A percentile compares a stretch with the other conserved stretches of the same genome.
Conservation (phyloP, 1,284 basidiomycete genomes). For the Ustilago xerochloae region DNA sequence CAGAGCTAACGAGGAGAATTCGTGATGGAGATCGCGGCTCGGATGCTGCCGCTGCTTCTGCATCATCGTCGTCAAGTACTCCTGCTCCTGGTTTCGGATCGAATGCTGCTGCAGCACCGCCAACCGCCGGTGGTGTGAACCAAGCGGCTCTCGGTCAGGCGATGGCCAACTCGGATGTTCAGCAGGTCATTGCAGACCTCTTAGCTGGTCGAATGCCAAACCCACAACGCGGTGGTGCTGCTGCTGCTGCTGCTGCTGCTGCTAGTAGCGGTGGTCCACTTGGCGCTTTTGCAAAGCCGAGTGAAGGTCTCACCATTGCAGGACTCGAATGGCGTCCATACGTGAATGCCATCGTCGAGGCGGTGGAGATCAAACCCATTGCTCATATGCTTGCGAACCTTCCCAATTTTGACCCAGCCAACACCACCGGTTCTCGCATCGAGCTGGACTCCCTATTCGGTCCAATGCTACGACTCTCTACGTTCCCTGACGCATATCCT, state of each 20-base stretch:
- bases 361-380: constrained; percentile 84
- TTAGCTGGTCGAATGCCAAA: constrained; percentile 45
- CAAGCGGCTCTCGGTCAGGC: constrained; percentile 45
- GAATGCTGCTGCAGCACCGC: background rate
- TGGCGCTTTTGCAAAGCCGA: constrained; percentile 14
- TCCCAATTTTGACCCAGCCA: constrained; percentile 77
- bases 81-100: too few species aligned
- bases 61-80: background rate
- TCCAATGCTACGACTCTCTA: constrained; percentile 58
- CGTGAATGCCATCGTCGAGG: constrained; percentile 81
- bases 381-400: constrained; percentile 78
- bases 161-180: constrained; percentile 51
- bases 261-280: background rate
- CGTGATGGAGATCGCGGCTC: constrained; percentile 49
- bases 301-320: constrained; percentile 66
- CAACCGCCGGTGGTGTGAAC: constrained; percentile 24
- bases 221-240: constrained; percentile 16
- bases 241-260: too few species aligned
- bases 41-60: constrained; percentile 9
- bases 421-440: constrained; percentile 72
- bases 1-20: constrained; percentile 58
- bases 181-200: constrained; percentile 58
- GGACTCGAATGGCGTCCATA: constrained; percentile 82
- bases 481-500: constrained; percentile 61
- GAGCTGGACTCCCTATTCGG: constrained; percentile 64